Base-by-base conservation (phyloP, 2,329 filamentous ascomycete genomes). In the Exophiala sp. region DNA sequence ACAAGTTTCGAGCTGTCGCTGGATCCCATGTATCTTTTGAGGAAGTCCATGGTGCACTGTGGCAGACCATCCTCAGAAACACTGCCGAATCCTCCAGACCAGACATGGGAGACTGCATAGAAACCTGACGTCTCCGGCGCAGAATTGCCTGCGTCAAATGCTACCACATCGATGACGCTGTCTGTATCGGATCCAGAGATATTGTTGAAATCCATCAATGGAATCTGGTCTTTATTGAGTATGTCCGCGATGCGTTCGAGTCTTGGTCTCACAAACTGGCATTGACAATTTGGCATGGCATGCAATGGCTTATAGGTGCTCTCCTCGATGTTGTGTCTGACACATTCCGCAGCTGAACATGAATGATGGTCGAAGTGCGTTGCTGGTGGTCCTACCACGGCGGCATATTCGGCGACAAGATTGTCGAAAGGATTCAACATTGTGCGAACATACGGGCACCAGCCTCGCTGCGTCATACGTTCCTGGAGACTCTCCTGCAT, bases 281-380 rank as follows among this genome's bases (percentile, higher is more conserved):
- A 50, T 18, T 44, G 38, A 44, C 47, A 50, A n/a, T 36, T 38
- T 8, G 47, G 24, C 12, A 14, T 38, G 18, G 39, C 35, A 18
- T 50, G 47, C 21, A 43, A 20, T n/a, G 47, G 20, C 10, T 24
- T 21, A 14, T 50, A 50, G 21, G 47, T 32, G 35, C 47, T 43
- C 35, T 50, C 47, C 14, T 44, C 47, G 29, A 50, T 50, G 21
- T 50, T 50, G 24, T 50, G 47, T 11, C 47, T 42, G 12, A 50
- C 24, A 18, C 47, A 50, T n/a, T 12, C 39, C 5, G 14, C 16
- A 8, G 47, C 21, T 12, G 47, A 50, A 24, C 47, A 50, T 14
- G 47, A 41, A 18, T 43, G 20, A 35, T 50, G 47, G 16, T 20
- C 21, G 14, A 50, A 43, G 12, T 33, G 39, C 29, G 47, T 50